Base-by-base conservation (phyloP, 345 rosid species). In the Eucalyptus tenuipes region DNA sequence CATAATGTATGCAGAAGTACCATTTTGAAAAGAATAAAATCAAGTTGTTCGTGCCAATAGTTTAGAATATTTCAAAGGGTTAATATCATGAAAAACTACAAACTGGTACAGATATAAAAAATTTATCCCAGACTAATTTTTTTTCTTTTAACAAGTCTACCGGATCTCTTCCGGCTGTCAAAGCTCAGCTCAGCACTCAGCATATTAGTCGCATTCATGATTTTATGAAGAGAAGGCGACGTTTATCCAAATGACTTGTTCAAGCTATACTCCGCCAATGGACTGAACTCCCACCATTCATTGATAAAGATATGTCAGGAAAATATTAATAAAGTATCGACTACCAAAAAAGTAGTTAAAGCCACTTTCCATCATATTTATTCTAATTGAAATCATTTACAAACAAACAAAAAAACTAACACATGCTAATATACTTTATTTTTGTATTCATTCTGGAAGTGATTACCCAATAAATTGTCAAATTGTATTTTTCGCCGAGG, bases 11-110 rank as follows among this genome's bases (percentile, higher is more conserved):
- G 66, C n/a, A 57, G 6, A 57, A 57, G 4, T 57, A 0, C 6
- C 66, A 25, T 25, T 57, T n/a, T 5, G 3, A 57, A 25, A 57
- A 25, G 4, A 57, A 57, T 5, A 3, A 57, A 57, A 57, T 1
- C 66, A 57, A 57, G 27, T 22, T 22, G 59, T 0, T 53, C 12
- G 2, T 22, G 59, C 1, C 18, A 49, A 1, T 15, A 53, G 1
- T 53, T 53, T 53, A 8, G 12, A 8, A 24, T 53, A 53, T 53
- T 53, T 53, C 12, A 20, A 53, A 53, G 25, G 27, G 52, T 5
- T 49, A 49, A 49, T 49, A 15, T 49, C 7, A 15, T 2, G 1
- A 49, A 49, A 49, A 45, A 45, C 47, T 45, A 45, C 47, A 2
- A 45, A 45, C 47, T 45, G 47, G 3, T 45, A 45, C 1, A 8